phyloP scores from a whole-genome alignment of 2,329 filamentous ascomycete species.

The Pestalotiopsis sp. region DNA sequence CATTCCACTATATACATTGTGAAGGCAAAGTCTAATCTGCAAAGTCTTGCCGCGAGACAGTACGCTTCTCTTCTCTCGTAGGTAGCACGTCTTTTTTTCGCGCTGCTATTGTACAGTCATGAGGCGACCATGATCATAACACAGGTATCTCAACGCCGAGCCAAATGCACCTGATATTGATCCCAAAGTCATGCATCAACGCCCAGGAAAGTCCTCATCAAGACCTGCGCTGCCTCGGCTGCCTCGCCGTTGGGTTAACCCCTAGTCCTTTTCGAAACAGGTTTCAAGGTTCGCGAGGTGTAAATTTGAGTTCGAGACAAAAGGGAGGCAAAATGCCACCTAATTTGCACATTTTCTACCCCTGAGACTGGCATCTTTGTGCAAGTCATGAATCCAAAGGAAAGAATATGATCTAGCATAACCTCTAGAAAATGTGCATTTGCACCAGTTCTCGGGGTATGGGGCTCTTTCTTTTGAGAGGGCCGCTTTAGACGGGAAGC shows the following conservation, averaged over 20 bases:
- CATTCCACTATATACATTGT: conserved; percentile 7
- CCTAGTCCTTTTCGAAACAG: neutral
- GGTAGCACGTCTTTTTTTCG: neutral
- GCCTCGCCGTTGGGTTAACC: neutral
- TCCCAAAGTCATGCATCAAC: neutral
- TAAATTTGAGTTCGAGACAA: neutral
- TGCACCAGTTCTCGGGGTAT: neutral
- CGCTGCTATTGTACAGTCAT: conserved; percentile 5
- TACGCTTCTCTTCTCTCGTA: neutral
- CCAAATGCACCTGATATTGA: neutral
- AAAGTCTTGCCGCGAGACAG: neutral
- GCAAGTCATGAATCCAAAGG: neutral
- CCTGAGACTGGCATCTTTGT: neutral
- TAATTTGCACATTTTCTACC: neutral
- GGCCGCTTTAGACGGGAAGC: conserved; percentile 67
- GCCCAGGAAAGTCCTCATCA: neutral
- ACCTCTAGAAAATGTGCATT: neutral
- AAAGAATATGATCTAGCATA: neutral
- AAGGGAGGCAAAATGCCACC: neutral
- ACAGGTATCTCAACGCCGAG: neutral
- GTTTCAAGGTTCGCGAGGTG: neutral
- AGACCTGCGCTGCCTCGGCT: neutral
- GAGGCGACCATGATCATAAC: neutral
- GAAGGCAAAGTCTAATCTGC: conserved; percentile 1
- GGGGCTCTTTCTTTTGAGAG: neutral